Evolutionary conservation across 768 basidiomycete species (phyloP).

Genomic region (Pisolithus sp.): DNA sequence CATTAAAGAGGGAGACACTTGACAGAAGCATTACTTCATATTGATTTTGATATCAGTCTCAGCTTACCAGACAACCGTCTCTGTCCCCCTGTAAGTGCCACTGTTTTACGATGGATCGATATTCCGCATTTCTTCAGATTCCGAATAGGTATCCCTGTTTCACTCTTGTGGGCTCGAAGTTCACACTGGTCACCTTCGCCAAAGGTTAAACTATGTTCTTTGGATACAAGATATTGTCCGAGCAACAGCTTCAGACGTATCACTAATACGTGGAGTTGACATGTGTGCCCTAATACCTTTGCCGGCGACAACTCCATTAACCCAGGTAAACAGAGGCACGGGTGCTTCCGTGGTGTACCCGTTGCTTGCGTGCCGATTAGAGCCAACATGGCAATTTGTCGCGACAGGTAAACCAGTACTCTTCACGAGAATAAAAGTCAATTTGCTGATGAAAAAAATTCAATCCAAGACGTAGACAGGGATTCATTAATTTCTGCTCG

Average conservation of each 20-base stretch:
- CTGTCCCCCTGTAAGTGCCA: conserved; percentile 72
- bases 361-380: conserved; percentile 55
- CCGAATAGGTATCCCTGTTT: conserved; percentile 54
- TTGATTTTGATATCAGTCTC: conserved; percentile 65
- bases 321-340: conserved; percentile 55
- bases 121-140: conserved; percentile 36
- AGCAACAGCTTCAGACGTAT: conserved; percentile 18
- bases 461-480: conserved; percentile 59
- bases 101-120: background rate
- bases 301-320: background rate
- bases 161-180: background rate
- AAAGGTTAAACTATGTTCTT: conserved; percentile 79
- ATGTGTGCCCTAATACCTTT: conserved; percentile 44
- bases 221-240: conserved; percentile 72
- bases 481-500: conserved; percentile 51
- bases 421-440: background rate
- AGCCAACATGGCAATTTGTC: conserved; percentile 50
- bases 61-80: conserved; percentile 63
- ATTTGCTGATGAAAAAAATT: background rate
- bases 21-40: conserved; percentile 69
- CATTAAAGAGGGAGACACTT: conserved; percentile 46
- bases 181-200: background rate
- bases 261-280: conserved; percentile 52
- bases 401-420: conserved; percentile 52
- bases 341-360: conserved; percentile 91